Percentiles rank a stretch among this genome's conserved stretches.
These are phyloP conservation scores for Cordyceps cateniannulata DNA, from an alignment of 2,329 filamentous ascomycete genomes.

Conservation along the genomic window DNA sequence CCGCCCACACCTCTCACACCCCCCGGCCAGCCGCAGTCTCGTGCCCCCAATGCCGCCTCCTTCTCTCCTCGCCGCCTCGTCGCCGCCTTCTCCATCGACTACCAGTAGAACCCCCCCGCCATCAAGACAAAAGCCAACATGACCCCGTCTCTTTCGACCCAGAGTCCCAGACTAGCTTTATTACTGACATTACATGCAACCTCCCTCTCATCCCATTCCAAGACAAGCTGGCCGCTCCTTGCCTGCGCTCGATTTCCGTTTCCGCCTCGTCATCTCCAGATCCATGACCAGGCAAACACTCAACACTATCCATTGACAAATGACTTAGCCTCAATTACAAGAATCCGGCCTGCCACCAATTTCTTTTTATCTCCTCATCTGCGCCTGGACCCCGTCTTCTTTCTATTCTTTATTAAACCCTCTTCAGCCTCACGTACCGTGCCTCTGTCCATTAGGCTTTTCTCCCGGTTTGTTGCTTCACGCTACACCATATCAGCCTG, in stretches of 20 bases:
- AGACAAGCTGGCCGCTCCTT: background rate
- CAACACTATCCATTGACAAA: background rate
- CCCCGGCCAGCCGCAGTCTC: background rate
- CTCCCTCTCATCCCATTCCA: background rate
- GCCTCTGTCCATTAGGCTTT: background rate
- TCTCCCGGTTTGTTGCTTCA: background rate
- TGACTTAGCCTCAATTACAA: background rate
- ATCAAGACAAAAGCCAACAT: conserved; percentile 6
- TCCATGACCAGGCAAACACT: background rate
- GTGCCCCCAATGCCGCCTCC: background rate
- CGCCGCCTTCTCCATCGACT: background rate
- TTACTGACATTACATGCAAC: background rate
- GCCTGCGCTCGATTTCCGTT: background rate
- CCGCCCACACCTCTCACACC: background rate
- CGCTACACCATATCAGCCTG: background rate
- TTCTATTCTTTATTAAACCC: background rate
- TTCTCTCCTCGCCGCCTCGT: background rate
- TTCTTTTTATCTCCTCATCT: background rate
- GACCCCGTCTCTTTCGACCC: background rate
- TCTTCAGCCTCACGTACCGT: background rate
- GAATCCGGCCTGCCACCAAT: background rate
- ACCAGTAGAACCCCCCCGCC: background rate
- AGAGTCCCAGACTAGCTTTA: background rate
- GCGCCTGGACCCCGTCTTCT: background rate
- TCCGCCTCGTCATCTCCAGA: background rate